phyloP scores from a whole-genome alignment of 2,329 filamentous ascomycete species.

The Aspergillus melleus region DNA sequence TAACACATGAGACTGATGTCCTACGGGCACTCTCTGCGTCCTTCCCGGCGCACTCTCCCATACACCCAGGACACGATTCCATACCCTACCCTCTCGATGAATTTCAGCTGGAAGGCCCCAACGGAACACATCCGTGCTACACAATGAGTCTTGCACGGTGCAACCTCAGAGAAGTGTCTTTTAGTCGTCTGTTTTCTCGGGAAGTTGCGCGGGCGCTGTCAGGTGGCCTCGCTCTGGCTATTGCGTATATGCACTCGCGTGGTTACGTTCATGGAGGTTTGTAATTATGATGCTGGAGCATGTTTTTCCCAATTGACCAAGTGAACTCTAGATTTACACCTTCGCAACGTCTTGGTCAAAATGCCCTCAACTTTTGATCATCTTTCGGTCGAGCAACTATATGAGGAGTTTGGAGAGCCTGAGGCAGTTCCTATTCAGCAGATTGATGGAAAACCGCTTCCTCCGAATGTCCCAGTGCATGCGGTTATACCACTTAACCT shows the following conservation, averaged over 20 bases:
- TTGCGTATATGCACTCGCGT: conserved; percentile 28
- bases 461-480: conserved; percentile 26
- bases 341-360: conserved; percentile 28
- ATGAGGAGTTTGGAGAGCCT: conserved; percentile 31
- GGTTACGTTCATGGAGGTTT: conserved; percentile 32
- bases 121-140: background rate
- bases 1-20: background rate
- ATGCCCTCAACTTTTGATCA: conserved; percentile 26
- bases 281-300: conserved; percentile 5
- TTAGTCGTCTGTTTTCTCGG: conserved; percentile 25
- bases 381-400: conserved; percentile 33
- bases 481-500: conserved; percentile 29
- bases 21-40: background rate
- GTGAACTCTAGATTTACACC: conserved; percentile 29
- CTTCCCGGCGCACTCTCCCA: background rate
- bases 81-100: background rate
- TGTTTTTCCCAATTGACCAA: background rate
- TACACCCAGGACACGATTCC: background rate
- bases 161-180: conserved; percentile 28
- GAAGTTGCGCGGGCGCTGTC: conserved; percentile 28
- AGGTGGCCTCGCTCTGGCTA: conserved; percentile 20
- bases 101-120: background rate
- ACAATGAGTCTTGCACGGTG: background rate
- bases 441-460: conserved; percentile 23
- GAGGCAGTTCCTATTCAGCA: conserved; percentile 27